These are phyloP conservation scores for Cyclospora cayetanensis DNA, from an alignment of 169 alveolate species.

Conservation along the genomic window DNA sequence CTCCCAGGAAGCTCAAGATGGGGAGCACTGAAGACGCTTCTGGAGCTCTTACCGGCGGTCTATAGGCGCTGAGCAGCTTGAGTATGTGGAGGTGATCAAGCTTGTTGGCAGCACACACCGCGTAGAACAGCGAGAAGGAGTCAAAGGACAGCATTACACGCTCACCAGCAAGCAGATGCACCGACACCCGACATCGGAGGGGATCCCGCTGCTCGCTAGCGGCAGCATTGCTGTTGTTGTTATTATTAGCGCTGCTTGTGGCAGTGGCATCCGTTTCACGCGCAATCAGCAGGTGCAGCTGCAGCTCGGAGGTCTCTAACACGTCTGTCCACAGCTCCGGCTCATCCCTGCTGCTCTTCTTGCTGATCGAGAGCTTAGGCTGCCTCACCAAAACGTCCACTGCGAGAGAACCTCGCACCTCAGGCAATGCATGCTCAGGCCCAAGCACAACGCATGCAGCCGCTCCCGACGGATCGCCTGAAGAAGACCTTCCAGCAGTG, in stretches of 20 bases:
- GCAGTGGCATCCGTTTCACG: background rate
- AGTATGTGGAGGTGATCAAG: background rate
- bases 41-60: slow-evolving; percentile 52
- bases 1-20: no score
- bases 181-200: slow-evolving; percentile 26
- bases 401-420: background rate
- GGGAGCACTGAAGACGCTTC: no score
- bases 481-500: no score
- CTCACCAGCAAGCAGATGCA: background rate
- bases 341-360: slow-evolving; percentile 35
- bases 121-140: background rate
- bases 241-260: slow-evolving; percentile 14
- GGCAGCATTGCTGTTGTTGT: slow-evolving; percentile 50
- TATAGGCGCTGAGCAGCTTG: slow-evolving; percentile 29
- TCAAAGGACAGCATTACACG: background rate
- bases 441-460: background rate
- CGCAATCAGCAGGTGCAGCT: slow-evolving; percentile 29
- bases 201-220: slow-evolving; percentile 42
- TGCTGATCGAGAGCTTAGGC: slow-evolving; percentile 29
- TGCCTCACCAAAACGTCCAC: slow-evolving; percentile 17
- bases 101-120: background rate
- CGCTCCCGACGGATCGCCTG: background rate
- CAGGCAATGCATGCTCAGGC: slow-evolving; percentile 4
- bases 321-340: slow-evolving; percentile 37
- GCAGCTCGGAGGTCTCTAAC: slow-evolving; percentile 16